Conservation (phyloP, 306 rosid species). For the Fragaria nilgerrensis region DNA sequence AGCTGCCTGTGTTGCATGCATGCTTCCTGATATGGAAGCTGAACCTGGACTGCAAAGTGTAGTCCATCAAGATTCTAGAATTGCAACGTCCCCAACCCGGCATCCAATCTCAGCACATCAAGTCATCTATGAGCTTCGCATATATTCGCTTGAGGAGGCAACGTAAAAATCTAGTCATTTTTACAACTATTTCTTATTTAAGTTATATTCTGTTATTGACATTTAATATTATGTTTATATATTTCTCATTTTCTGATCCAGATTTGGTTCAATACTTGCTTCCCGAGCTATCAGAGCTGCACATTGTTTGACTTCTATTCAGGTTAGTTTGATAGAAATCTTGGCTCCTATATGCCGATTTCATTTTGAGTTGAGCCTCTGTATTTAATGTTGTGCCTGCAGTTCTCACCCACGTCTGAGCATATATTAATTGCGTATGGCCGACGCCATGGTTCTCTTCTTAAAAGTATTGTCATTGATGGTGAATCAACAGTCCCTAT, state of each 20-base stretch:
- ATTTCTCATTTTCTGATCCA: conserved; percentile 26
- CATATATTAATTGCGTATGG: conserved; percentile 60
- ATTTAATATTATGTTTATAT: neutral
- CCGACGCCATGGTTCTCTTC: conserved; percentile 59
- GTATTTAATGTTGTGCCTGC: conserved; percentile 32
- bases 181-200: conserved; percentile 10
- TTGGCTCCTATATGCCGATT: neutral
- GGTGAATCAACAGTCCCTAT: conserved; percentile 89
- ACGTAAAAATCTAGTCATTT: conserved; percentile 47
- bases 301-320: conserved; percentile 77
- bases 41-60: conserved; percentile 53
- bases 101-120: conserved; percentile 76
- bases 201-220: neutral
- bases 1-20: conserved; percentile 96
- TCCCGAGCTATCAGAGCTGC: conserved; percentile 75
- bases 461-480: conserved; percentile 82
- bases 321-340: conserved; percentile 41
- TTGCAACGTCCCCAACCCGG: conserved; percentile 66
- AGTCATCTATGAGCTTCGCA: conserved; percentile 71
- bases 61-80: conserved; percentile 55
- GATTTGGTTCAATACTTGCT: conserved; percentile 61
- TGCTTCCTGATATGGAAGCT: conserved; percentile 61
- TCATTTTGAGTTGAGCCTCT: conserved; percentile 23
- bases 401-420: conserved; percentile 66
- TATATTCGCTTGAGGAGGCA: conserved; percentile 71